Conservation (phyloP, 2,329 filamentous ascomycete genomes). For the Leptographium wingfieldii region DNA sequence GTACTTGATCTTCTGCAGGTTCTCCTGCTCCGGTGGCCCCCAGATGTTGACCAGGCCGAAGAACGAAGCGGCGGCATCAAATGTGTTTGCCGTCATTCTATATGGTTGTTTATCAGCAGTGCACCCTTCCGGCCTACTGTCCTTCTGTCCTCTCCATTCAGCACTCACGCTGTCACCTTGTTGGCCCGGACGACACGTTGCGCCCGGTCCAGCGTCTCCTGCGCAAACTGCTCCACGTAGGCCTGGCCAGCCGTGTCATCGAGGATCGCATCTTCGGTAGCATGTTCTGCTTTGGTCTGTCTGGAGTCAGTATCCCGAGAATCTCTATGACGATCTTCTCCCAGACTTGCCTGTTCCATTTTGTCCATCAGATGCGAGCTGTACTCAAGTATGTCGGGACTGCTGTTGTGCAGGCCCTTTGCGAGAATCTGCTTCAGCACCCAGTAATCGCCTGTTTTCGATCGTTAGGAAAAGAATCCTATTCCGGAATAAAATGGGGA, state of each 20-base stretch:
- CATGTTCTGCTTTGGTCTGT: conserved; percentile 59
- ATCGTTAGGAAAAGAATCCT: neutral
- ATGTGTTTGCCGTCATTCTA: conserved; percentile 86
- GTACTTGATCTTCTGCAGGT: conserved; percentile 80
- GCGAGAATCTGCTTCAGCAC: conserved; percentile 84
- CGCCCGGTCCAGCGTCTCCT: conserved; percentile 75
- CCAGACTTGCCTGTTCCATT: conserved; percentile 59
- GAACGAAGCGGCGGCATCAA: conserved; percentile 85
- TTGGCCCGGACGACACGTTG: conserved; percentile 72
- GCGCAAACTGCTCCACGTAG: conserved; percentile 87
- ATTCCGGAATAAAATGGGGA: neutral
- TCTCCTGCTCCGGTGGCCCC: conserved; percentile 62
- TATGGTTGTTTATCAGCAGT: conserved; percentile 1
- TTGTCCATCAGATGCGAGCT: conserved; percentile 82
- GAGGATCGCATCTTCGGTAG: conserved; percentile 67
- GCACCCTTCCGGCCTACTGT: too few species aligned
- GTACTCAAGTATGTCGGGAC: conserved; percentile 67
- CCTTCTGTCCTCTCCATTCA: too few species aligned
- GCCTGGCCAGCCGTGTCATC: conserved; percentile 81
- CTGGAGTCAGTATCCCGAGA: neutral
- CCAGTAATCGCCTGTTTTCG: conserved; percentile 64
- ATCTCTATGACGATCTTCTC: too few species aligned
- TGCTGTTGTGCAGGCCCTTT: conserved; percentile 63
- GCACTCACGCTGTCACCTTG: conserved; percentile 61
- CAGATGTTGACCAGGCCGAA: conserved; percentile 81